Evolutionary conservation across 345 rosid genomes (phyloP).

Genomic region (Boechera retrofracta): DNA sequence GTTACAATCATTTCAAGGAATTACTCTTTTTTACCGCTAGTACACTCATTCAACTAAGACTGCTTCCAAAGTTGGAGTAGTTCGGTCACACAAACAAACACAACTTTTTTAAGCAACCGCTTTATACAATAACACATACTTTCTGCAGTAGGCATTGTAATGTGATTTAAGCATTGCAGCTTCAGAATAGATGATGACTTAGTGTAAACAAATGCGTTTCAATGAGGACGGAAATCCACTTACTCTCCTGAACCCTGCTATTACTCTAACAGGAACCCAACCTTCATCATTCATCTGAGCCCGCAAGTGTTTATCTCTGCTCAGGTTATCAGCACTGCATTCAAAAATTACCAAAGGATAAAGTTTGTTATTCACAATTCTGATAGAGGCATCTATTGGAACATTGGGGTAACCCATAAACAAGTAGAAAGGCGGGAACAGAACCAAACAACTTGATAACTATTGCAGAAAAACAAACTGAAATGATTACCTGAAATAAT

Average conservation of each 20-base stretch:
- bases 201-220: constrained; percentile 18
- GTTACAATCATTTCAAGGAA: not conserved
- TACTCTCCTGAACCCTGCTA: constrained; percentile 86
- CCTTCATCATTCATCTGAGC: constrained; percentile 83
- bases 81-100: not conserved
- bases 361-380: constrained; percentile 12
- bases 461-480: not conserved
- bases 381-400: constrained; percentile 6
- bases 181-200: constrained; percentile 16
- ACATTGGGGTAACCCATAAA: not conserved
- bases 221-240: constrained; percentile 40
- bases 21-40: not conserved
- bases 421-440: constrained; percentile 16
- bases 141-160: not conserved
- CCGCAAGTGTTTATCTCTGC: constrained; percentile 73
- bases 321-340: constrained; percentile 80
- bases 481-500: constrained; percentile 76
- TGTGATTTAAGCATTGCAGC: not conserved
- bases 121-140: not conserved
- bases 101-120: constrained; percentile 4
- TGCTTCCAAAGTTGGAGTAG: constrained; percentile 5
- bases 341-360: not conserved
- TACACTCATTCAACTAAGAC: constrained; percentile 3
- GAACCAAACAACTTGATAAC: not conserved
- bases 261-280: constrained; percentile 75